These are phyloP conservation scores for Solanum chilense DNA, from an alignment of 257 asterid species.

Conservation along the genomic window DNA sequence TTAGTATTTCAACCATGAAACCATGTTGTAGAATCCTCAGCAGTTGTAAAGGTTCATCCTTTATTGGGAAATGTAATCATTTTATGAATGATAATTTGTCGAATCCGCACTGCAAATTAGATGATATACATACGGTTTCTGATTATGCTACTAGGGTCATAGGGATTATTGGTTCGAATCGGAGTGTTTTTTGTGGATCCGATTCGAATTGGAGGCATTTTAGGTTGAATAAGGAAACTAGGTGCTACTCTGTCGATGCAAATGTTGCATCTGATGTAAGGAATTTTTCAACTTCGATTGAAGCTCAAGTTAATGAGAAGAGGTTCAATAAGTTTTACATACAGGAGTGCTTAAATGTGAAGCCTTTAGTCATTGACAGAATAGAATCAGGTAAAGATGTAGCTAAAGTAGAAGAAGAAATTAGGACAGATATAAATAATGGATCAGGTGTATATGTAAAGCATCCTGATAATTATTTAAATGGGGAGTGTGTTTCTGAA, in stretches of 20 bases:
- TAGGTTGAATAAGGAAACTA: constrained; percentile 7
- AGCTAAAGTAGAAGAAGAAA: constrained; percentile 3
- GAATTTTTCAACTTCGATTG: constrained; percentile 50
- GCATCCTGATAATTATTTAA: constrained; percentile 3
- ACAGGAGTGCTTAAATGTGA: constrained; percentile 46
- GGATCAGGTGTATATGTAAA: constrained; percentile 12
- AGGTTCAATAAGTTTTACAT: constrained; percentile 50
- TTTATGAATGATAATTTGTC: constrained; percentile 20
- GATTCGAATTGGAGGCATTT: constrained; percentile 44
- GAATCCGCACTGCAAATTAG: constrained; percentile 24
- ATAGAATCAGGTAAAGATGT: constrained; percentile 22
- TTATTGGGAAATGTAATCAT: constrained; percentile 20
- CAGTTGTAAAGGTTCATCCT: constrained; percentile 34
- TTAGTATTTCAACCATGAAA: constrained; percentile 44
- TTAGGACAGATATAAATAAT: constrained; percentile 4
- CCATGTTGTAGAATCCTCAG: constrained; percentile 43
- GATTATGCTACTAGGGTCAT: constrained; percentile 8
- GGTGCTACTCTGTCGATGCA: constrained; percentile 20
- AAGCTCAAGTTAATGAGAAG: constrained; percentile 32
- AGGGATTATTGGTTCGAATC: constrained; percentile 25
- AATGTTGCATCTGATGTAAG: constrained; percentile 55
- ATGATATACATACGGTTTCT: constrained; percentile 5
- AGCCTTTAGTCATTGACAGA: constrained; percentile 43
- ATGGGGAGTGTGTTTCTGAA: constrained; percentile 16
- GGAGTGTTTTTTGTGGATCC: constrained; percentile 35